Conservation (phyloP, 345 rosid species). For the Eucalyptus marginata region DNA sequence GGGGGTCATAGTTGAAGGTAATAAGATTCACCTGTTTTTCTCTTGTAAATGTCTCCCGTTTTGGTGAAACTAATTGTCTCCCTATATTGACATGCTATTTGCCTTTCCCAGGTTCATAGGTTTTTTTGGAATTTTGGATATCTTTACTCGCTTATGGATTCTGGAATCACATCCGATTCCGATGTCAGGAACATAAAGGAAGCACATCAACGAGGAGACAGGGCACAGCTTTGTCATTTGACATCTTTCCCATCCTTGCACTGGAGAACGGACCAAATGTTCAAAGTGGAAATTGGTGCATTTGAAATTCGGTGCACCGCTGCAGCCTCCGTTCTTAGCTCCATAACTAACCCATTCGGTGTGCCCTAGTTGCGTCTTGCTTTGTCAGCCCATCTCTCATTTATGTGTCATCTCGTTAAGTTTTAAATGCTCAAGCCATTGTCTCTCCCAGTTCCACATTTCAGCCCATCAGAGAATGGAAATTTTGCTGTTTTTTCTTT, state of each 20-base stretch:
- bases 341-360: not conserved
- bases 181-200: not conserved
- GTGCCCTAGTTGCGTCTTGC: not conserved
- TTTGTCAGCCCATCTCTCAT: not conserved
- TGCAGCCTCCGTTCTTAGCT: not conserved
- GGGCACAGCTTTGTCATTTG: not conserved
- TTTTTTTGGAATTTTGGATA: not conserved
- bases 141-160: not conserved
- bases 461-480: not conserved
- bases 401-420: not conserved
- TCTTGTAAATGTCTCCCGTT: not conserved
- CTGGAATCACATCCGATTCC: not conserved
- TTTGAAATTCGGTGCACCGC: not conserved
- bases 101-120: not conserved
- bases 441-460: not conserved
- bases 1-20: constrained; percentile 50
- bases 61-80: not conserved
- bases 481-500: not conserved
- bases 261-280: not conserved
- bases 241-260: not conserved
- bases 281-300: not conserved
- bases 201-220: not conserved
- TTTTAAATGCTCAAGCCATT: not conserved
- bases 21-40: not conserved
- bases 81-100: not conserved